Base-by-base conservation (phyloP, 208 protist species). In the Leishmania lainsoni region DNA sequence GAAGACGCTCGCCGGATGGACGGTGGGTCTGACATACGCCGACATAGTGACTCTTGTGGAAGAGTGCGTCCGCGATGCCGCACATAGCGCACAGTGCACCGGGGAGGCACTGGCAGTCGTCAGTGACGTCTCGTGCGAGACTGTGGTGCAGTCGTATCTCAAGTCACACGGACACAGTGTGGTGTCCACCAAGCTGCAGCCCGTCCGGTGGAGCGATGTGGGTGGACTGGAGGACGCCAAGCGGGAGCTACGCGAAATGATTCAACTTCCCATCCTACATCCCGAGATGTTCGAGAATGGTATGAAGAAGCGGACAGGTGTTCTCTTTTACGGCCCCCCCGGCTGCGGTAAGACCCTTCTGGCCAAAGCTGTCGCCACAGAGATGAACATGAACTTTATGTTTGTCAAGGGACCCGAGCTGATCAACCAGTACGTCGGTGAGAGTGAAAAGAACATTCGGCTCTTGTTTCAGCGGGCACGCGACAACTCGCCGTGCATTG, bases 331-430 rank as follows among this genome's bases (percentile, higher is more conserved):
- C 76, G 97, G 97, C 14, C 97, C 97, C 1, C 97, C 97, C 5
- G 97, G 97, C n/a, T 98, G 95, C 78, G 97, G 97, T 29, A 99
- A 99, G 86, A 98, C 97, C 66, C 87, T 98, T 5, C 82, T 98
- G 14, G 97, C 97, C 39, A 98, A 98, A 83, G 97, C 95, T 2
- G 95, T 98, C 8, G 97, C 97, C 12, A 98, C 95, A 0, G 95
- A 98, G 87, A 97, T 97, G 91, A 93, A 93, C 76, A 93, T 98
- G 88, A 97, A 97, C 82, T 98, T 98, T 73, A 97, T 98, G 86
- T 94, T 92, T 0, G 97, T 98, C n/a, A 98, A 98, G 83, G 97
- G 98, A 0, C 98, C 98, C 0, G 97, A 99, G 87, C 88, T 99
- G 56, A 97, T 99, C 70, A 98, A 98, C 66, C 93, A 96, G 87